Evolutionary conservation across 371 early-diverging fungal species (phyloP), one percentile per base, ranked within the genome.

Genomic region (Saksenaea oblongispora): DNA sequence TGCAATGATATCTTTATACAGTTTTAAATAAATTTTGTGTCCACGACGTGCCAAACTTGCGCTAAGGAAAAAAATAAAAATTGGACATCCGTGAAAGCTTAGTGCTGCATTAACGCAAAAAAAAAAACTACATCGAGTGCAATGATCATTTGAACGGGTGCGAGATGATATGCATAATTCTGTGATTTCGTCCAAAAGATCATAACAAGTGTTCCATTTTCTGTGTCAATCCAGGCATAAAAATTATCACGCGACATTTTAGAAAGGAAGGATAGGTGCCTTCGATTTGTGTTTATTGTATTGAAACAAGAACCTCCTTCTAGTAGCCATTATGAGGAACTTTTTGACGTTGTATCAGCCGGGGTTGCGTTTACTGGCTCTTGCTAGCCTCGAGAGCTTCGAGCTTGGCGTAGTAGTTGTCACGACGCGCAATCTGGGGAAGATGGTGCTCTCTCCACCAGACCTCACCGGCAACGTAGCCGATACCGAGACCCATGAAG

Each of bases 321-420:
- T 47, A 47, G 24, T 17, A 47, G 51, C 24, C 51, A 22, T n/a
- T 35, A 37, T n/a, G 27, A 58, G 39, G 58, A 36, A 36, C 36
- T 34, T 18, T 34, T 28, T 24, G n/a, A 28, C 15, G 58, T 31
- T 36, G 39, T 58, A 22, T 36, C 7, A 24, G 37, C 14, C 53
- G 13, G 42, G n/a, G 17, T 56, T 44, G 17, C 24, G 18, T 57
- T 62, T 44, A 35, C 68, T 76, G 74, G 69, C 71, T 66, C 75
- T 76, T 79, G 76, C 61, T 71, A 58, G 80, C 80, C 11, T 81
- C 76, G 60, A 83, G 75, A 31, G 31, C 31, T 67, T 81, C 76
- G 60, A 83, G 77, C 69, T 80, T 80, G 61, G 79, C 79, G 61
- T 83, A 80, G 66, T 65, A 80, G 58, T 79, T 75, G 53, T 78